Percentiles rank a stretch among this genome's conserved stretches.
Evolutionary conservation across 345 rosid species (phyloP).

Genomic region (Crucihimalaya himalaica): DNA sequence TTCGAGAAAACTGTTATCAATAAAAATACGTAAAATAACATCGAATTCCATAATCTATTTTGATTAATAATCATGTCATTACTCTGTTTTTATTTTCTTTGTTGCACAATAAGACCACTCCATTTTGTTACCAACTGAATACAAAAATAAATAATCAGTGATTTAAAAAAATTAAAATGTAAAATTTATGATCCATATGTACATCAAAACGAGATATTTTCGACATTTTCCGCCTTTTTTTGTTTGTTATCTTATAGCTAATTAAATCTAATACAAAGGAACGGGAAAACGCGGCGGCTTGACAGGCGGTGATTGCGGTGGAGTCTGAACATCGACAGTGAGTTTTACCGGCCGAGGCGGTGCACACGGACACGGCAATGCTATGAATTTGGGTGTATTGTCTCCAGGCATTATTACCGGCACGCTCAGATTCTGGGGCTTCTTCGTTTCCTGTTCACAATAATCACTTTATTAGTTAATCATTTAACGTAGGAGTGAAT

Average conservation of each 20-base stretch:
- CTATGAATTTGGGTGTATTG: conserved; percentile 76
- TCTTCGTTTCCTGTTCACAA: conserved; percentile 54
- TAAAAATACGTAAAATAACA: too few species aligned
- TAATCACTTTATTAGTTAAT: background rate
- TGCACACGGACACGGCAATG: conserved; percentile 88
- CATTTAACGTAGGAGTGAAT: background rate
- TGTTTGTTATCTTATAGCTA: conserved; percentile 18
- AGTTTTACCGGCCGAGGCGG: conserved; percentile 56
- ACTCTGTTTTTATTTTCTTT: background rate
- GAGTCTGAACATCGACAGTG: conserved; percentile 46
- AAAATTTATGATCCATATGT: conserved; percentile 39
- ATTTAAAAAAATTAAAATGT: conserved; percentile 19
- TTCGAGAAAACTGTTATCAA: background rate
- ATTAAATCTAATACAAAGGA: conserved; percentile 61
- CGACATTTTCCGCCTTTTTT: conserved; percentile 13
- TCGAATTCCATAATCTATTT: background rate
- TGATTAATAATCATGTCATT: background rate
- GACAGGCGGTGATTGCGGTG: conserved; percentile 41
- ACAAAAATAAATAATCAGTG: conserved; percentile 31
- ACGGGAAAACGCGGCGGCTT: conserved; percentile 63
- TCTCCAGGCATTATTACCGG: conserved; percentile 97
- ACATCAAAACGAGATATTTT: conserved; percentile 38
- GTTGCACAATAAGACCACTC: background rate
- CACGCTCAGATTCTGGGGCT: conserved; percentile 54
- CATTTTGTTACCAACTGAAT: conserved; percentile 13